Percentiles rank a stretch among this genome's conserved stretches.
Evolutionary conservation across 2,329 filamentous ascomycete genomes (phyloP).

Genomic region (Sclerotinia glacialis): DNA sequence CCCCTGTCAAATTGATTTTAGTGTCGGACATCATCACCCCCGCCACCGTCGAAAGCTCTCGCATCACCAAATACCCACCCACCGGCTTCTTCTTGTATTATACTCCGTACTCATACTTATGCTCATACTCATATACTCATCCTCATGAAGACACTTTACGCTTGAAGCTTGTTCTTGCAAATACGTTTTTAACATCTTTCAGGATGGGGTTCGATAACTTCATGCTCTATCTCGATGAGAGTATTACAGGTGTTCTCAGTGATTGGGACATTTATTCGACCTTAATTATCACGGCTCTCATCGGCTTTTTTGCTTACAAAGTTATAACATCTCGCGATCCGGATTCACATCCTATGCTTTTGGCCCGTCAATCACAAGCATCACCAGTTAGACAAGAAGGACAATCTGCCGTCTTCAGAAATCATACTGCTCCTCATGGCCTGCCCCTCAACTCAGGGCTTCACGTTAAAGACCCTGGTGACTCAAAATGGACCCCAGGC

Average conservation of each 20-base stretch:
- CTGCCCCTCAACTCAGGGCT: constrained; percentile 75
- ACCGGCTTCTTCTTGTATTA: background rate
- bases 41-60: constrained; percentile 5
- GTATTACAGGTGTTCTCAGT: constrained; percentile 65
- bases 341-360: constrained; percentile 86
- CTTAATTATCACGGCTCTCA: constrained; percentile 62
- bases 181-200: constrained; percentile 13
- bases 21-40: constrained; percentile 6
- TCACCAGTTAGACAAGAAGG: constrained; percentile 78
- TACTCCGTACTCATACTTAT: background rate
- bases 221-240: constrained; percentile 67
- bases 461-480: constrained; percentile 76
- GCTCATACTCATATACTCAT: background rate
- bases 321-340: constrained; percentile 72
- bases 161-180: background rate
- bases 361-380: constrained; percentile 77
- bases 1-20: constrained; percentile 11
- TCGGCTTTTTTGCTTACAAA: constrained; percentile 66
- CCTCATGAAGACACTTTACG: constrained; percentile 10
- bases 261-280: constrained; percentile 85
- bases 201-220: constrained; percentile 47
- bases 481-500: constrained; percentile 78
- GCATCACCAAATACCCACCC: constrained; percentile 3
- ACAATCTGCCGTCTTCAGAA: constrained; percentile 82
- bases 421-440: constrained; percentile 80